Evolutionary conservation across 83 land plant species (phyloP), one percentile per base, ranked within the genome.

Genomic region (Thuja plicata): DNA sequence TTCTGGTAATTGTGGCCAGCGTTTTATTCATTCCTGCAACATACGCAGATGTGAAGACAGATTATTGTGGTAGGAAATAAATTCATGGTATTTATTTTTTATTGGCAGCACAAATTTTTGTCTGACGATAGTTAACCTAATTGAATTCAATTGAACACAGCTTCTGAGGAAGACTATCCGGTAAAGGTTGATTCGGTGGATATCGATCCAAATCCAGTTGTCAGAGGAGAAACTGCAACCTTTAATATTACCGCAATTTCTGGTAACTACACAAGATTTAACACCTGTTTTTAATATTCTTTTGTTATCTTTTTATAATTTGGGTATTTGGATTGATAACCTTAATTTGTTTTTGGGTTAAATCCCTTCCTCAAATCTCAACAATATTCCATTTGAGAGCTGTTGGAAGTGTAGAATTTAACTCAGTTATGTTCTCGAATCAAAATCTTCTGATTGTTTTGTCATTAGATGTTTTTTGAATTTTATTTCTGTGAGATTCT

Each of bases 181-280:
- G 94, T 94, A 16, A 91, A 88, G 84, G 93, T 95, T 10, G 38
- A 45, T 8, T 91, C 91, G 17, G 91, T 95, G 48, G 94, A 94
- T 41, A 91, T 95, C 35, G 54, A 27, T 15, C 95, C 95, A 48
- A 46, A 90, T 89, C 96, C 95, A 0, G 87, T 95, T 9, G 90
- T 87, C 17, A 88, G 93, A 10, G 94, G 94, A 35, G 57, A 89
- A 45, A 30, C 71, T 10, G 92, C 96, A n/a, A 93, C 91, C 45
- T 92, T 95, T 88, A 91, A 21, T n/a, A 91, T 95, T 62, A 87
- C 91, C 86, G 94, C 94, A 37, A 87, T 85, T 34, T 85, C 94
- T 70, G 91, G 96, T 95, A 91, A 30, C 88, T 86, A 15, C 16
- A 32, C n/a, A 43, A n/a, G 34, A 27, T 40, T 85, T 48, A 3